Base-by-base conservation (phyloP, 495 filamentous ascomycete species). In the Penicillium herquei region DNA sequence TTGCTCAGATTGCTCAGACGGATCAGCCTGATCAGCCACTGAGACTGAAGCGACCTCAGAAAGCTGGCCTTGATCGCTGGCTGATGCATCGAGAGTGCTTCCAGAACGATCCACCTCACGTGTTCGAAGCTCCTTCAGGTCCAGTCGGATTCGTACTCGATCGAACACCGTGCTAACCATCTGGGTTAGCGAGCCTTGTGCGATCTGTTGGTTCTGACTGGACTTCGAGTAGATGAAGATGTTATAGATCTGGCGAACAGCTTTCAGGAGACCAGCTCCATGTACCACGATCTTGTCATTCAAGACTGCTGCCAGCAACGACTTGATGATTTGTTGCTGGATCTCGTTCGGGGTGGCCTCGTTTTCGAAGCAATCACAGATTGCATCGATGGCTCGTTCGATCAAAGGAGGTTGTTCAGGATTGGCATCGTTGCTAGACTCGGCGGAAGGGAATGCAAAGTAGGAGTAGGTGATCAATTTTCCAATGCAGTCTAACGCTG, bases 101-200 rank as follows among this genome's bases (percentile, higher is more conserved):
- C 51, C 44, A 9, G 61, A 54, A 49, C 71, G 73, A 11, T 76
- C 72, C 6, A 69, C 67, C 18, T 79, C 72, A 39, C 75, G 80
- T 51, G 78, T 44, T 16, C 82, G 71, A 10, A 90, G 79, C 65
- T 96, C 92, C 69, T 96, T 97, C 76, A 91, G 84, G 52, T 91
- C 84, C 51, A 97, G 72, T 34, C 95, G 79, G n/a, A 82, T 83
- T 65, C 92, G 93, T 44, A 98, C 92, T 45, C 95, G 76, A 69
- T 99, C 95, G 59, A 98, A 98, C 3, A 99, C 94, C 13, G 94
- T 98, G 50, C 92, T 91, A 6, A 98, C 90, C 95, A 99, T 99
- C 71, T 99, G 95, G 0, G 94, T 96, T 47, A 99, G 75, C 3
- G 95, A 96, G 0, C 92, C 94, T 66, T 98, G 95, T 1, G 95